These are phyloP conservation scores for Podila clonocystis DNA, from an alignment of 192 early-diverging fungal genomes.

Conservation along the genomic window DNA sequence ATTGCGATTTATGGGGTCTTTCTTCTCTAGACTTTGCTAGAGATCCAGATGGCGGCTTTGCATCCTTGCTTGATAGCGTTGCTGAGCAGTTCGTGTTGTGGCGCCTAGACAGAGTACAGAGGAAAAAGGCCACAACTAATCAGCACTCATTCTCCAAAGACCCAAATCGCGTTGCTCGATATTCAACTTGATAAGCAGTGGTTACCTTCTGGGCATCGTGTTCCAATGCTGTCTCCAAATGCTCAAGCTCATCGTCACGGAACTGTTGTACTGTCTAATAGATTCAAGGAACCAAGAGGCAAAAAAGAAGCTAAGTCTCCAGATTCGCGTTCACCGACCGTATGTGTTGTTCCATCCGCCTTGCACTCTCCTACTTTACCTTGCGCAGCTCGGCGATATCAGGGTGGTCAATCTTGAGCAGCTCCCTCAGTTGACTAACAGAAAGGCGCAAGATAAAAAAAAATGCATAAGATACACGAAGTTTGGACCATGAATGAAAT, in stretches of 20 bases:
- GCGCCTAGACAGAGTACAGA: conserved; percentile 64
- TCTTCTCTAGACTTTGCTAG: conserved; percentile 73
- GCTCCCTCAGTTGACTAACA: conserved; percentile 80
- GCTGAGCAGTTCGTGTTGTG: conserved; percentile 77
- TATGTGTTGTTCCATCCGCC: too few relatives aligned
- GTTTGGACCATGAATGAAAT: neutral
- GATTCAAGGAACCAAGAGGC: neutral
- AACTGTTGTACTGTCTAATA: conserved; percentile 81
- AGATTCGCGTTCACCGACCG: neutral
- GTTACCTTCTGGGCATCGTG: conserved; percentile 79
- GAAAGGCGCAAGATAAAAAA: neutral
- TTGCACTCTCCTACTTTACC: conserved; percentile 40
- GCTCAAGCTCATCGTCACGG: conserved; percentile 96
- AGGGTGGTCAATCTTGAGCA: conserved; percentile 73
- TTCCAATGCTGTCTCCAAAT: conserved; percentile 89
- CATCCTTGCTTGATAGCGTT: conserved; percentile 88
- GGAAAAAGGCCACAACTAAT: neutral
- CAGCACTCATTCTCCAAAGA: too few relatives aligned
- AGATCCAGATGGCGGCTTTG: conserved; percentile 92
- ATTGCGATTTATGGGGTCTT: neutral
- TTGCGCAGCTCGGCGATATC: conserved; percentile 69
- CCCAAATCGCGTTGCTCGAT: too few relatives aligned
- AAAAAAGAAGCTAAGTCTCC: neutral
- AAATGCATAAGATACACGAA: neutral
- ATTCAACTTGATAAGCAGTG: too few relatives aligned